These are phyloP conservation scores for Mortierella claussenii DNA, from an alignment of 192 early-diverging fungal genomes.

Conservation along the genomic window DNA sequence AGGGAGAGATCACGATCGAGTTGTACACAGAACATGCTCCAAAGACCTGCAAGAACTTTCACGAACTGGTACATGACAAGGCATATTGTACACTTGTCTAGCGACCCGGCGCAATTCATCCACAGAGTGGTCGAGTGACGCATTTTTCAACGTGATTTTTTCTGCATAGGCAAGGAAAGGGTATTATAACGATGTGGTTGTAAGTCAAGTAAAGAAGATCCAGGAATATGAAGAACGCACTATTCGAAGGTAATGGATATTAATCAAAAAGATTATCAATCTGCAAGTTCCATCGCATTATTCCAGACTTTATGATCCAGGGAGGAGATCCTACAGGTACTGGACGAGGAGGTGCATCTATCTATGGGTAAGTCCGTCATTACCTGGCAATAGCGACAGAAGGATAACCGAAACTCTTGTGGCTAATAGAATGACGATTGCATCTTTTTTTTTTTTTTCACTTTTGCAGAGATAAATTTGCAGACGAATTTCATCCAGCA, in stretches of 20 bases:
- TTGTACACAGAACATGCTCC: slow-evolving; percentile 91
- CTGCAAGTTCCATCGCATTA: slow-evolving; percentile 80
- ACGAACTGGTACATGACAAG: slow-evolving; percentile 68
- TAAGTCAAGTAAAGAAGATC: no score
- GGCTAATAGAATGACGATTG: not conserved
- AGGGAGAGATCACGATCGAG: slow-evolving; percentile 78
- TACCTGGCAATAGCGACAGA: not conserved
- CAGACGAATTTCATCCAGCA: slow-evolving; percentile 81
- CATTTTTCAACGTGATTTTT: no score
- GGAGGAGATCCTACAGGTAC: slow-evolving; percentile 97
- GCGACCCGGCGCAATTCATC: no score
- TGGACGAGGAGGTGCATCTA: slow-evolving; percentile 85
- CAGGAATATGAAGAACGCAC: no score
- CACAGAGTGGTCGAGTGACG: no score
- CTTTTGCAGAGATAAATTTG: slow-evolving; percentile 76
- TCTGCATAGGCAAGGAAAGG: slow-evolving; percentile 72
- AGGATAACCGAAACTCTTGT: not conserved
- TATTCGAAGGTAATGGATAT: no score
- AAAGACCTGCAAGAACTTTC: slow-evolving; percentile 87
- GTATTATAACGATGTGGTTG: slow-evolving; percentile 84
- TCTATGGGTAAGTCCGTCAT: slow-evolving; percentile 77
- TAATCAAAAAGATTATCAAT: not conserved
- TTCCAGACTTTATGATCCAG: slow-evolving; percentile 97
- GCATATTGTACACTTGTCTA: no score
- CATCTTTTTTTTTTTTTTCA: not conserved